Conservation (phyloP, 345 rosid genomes). For the Rhizophora apiculata region DNA sequence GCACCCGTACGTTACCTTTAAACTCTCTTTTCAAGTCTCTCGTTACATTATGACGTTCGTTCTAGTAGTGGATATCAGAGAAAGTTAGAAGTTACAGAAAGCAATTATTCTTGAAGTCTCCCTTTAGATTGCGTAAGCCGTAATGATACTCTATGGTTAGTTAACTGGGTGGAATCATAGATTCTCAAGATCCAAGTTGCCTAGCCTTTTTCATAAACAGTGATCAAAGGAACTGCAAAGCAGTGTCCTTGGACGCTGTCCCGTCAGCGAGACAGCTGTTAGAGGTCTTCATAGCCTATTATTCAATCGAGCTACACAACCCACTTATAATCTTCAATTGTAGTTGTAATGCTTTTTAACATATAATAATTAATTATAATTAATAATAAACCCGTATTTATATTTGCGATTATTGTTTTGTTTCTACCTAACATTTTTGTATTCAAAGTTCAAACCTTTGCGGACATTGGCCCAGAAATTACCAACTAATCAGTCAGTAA, state of each 20-base stretch:
- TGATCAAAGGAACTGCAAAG: constrained; percentile 27
- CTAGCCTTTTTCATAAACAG: constrained; percentile 12
- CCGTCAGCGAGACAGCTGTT: constrained; percentile 50
- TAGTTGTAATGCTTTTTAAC: no score
- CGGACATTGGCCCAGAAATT: constrained; percentile 1
- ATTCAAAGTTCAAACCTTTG: not conserved
- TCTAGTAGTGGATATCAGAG: not conserved
- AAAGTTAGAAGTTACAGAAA: not conserved
- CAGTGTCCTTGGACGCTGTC: constrained; percentile 60
- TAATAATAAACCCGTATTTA: no score
- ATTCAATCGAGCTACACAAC: no score
- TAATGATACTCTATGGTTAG: constrained; percentile 7
- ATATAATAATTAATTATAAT: no score
- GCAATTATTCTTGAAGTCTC: not conserved
- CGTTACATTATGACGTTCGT: no score
- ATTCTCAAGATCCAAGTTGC: constrained; percentile 35
- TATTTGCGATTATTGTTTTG: no score
- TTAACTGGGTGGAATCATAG: constrained; percentile 1
- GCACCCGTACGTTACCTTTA: constrained; percentile 75
- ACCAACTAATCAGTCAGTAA: not conserved
- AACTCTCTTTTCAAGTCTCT: not conserved
- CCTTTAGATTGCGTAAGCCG: not conserved
- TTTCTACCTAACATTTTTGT: no score
- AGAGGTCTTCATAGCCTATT: constrained; percentile 22
- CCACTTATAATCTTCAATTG: no score